Conservation (phyloP, 164 flowering plant genomes). For the Magnolia sinica region DNA sequence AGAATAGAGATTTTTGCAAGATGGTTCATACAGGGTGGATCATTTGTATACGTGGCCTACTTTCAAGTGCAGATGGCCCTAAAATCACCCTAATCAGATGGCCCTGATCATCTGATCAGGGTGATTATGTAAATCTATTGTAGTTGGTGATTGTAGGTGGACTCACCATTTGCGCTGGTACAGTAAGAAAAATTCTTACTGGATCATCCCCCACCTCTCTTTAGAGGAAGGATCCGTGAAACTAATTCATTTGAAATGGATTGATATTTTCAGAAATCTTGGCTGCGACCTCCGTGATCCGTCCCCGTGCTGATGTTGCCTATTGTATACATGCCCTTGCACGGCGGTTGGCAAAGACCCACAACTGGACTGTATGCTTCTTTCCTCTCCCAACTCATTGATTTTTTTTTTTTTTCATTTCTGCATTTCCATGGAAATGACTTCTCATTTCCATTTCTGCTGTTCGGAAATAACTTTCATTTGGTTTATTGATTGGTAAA, state of each 20-base stretch:
- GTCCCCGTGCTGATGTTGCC: constrained; percentile 95
- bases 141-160: too few species aligned
- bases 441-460: too few species aligned
- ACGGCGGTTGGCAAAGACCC: constrained; percentile 81
- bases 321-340: constrained; percentile 87
- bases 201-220: background rate
- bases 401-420: background rate
- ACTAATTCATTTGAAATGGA: background rate
- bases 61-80: too few species aligned
- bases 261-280: constrained; percentile 56
- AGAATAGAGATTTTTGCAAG: too few species aligned
- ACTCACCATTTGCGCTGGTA: too few species aligned
- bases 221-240: background rate
- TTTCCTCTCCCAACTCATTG: constrained; percentile 1
- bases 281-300: constrained; percentile 68
- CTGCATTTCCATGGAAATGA: too few species aligned
- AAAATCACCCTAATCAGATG: too few species aligned
- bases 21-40: too few species aligned
- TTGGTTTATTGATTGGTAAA: too few species aligned
- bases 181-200: background rate
- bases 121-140: too few species aligned
- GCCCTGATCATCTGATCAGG: background rate
- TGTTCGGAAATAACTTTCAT: too few species aligned
- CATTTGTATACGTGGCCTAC: too few species aligned
- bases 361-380: constrained; percentile 82